Base-by-base conservation (phyloP, 495 filamentous ascomycete genomes). In the Hyaloscypha finlandica region DNA sequence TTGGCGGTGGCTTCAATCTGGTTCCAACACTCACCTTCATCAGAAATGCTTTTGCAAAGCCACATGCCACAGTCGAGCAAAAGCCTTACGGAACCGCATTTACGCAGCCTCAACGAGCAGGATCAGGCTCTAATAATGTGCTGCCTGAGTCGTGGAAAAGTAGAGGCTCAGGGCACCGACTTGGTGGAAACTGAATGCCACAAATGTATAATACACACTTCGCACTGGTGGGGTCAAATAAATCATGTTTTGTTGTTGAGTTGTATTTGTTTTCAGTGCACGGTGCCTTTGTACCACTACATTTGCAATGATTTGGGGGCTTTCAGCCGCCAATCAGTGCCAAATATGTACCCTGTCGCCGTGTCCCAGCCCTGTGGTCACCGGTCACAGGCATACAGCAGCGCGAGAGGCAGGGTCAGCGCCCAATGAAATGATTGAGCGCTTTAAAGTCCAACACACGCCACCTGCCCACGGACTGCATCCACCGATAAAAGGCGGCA, bases 1-100 rank as follows among this genome's bases (percentile, higher is more conserved):
- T 94, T 77, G 93, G 92, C 25, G 89, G 90, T 59, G 93, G 93
- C 4, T 77, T 77, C 33, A 94, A 92, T 71, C 83, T 86, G 61
- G 77, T 97, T 55, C 76, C 76, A 19, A 94, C 93, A 0, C 94
- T 93, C 2, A 71, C 60, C 0, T 85, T 91, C 60, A 74, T 97
- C 61, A 85, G 82, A 61, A 77, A 84, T 55, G 82, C 88, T 70
- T 90, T 92, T 68, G 78, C 80, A 30, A 78, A 77, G 4, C 78
- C 82, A 51, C 74, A 74, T 14, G 69, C 42, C 65, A 72, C 48
- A 68, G 68, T 76, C 8, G 77, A 68, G 74, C 82, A 77, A 51
- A 71, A 72, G 69, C 75, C 76, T 4, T 92, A 89, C 74, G 91
- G 92, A 2, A 89, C 85, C 8, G 83, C 88, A 16, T 71, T 68